A percentile compares a stretch with the other conserved stretches of the same genome.
phyloP scores from a whole-genome alignment of 140 eudicot species.

The Flaveria floridana region DNA sequence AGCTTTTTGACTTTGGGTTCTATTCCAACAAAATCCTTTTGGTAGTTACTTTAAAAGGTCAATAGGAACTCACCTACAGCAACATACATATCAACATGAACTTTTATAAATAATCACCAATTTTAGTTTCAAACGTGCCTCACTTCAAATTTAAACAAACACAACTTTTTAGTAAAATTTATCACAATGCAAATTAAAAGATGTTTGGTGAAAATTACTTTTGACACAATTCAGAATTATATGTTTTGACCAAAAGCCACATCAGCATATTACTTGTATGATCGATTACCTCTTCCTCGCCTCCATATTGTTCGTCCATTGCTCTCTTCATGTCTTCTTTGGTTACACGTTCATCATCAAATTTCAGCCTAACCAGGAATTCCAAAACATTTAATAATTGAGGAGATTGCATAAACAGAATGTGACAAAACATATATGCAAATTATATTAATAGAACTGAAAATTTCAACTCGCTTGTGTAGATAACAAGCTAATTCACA shows the following conservation, averaged over 20 bases:
- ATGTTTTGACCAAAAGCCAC: constrained; percentile 21
- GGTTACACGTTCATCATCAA: constrained; percentile 95
- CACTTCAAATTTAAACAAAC: background rate
- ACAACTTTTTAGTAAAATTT: constrained; percentile 10
- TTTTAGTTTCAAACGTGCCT: constrained; percentile 2
- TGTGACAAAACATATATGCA: background rate
- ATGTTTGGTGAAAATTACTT: background rate
- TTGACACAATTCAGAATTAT: background rate
- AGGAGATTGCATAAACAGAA: background rate
- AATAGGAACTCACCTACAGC: background rate
- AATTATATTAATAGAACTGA: background rate
- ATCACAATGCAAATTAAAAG: background rate
- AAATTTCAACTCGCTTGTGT: background rate
- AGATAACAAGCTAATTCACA: background rate
- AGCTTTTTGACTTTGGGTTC: background rate
- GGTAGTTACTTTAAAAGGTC: background rate
- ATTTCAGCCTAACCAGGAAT: constrained; percentile 59
- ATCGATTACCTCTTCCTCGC: constrained; percentile 87
- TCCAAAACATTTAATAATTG: background rate
- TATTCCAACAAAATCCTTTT: background rate
- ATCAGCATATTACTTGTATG: constrained; percentile 16
- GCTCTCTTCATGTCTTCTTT: constrained; percentile 92
- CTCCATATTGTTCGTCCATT: constrained; percentile 94
- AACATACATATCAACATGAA: background rate
- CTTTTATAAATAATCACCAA: background rate